These are phyloP conservation scores for Mallotus nudiflorus DNA, from an alignment of 345 rosid species.

Conservation along the genomic window DNA sequence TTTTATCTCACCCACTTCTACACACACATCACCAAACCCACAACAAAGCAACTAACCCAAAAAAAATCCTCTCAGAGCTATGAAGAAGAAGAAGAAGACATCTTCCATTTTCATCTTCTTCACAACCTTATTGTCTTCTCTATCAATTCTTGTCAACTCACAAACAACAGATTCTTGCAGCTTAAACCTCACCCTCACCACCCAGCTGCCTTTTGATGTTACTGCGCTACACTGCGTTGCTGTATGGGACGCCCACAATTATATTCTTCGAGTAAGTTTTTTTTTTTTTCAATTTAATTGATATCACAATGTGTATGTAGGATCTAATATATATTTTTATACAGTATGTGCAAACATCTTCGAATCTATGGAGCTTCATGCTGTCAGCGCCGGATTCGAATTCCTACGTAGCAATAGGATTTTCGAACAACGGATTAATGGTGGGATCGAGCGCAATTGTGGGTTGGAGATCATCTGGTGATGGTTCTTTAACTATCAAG, in stretches of 20 bases:
- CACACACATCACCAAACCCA: conserved; percentile 2
- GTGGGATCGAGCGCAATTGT: conserved; percentile 75
- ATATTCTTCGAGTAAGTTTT: conserved; percentile 67
- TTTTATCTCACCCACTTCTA: neutral
- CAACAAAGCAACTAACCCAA: neutral
- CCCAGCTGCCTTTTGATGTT: conserved; percentile 39
- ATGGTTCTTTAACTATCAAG: conserved; percentile 32
- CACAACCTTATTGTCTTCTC: neutral
- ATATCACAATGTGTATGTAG: too few relatives aligned
- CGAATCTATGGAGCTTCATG: conserved; percentile 71
- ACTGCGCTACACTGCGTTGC: conserved; percentile 51
- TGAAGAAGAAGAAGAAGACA: neutral
- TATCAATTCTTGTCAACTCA: conserved; percentile 5
- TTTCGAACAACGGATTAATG: conserved; percentile 63
- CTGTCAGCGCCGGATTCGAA: conserved; percentile 54
- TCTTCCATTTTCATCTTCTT: neutral
- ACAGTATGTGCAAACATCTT: conserved; percentile 47
- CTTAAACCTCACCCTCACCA: conserved; percentile 37
- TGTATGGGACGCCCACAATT: conserved; percentile 46
- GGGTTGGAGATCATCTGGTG: conserved; percentile 56
- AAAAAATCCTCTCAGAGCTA: neutral
- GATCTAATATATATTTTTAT: too few relatives aligned
- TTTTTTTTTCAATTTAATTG: too few relatives aligned
- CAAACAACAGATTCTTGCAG: conserved; percentile 35
- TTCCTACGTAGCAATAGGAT: conserved; percentile 64